Conservation (phyloP, 2,329 filamentous ascomycete species). For the Xylaria hypoxylon region DNA sequence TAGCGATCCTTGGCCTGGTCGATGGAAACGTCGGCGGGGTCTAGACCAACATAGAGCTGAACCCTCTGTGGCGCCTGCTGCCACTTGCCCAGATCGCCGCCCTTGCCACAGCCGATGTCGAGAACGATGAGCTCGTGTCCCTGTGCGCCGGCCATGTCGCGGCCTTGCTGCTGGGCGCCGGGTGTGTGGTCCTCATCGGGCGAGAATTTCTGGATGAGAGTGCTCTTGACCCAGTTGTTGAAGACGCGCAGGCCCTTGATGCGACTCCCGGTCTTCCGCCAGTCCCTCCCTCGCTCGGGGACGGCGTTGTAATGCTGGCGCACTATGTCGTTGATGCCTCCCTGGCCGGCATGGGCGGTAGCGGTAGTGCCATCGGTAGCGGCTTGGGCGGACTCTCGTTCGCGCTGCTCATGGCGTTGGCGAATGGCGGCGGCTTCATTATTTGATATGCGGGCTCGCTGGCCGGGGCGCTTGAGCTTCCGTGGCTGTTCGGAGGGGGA, state of each 20-base stretch:
- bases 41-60: constrained; percentile 92
- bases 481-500: constrained; percentile 63
- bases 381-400: constrained; percentile 55
- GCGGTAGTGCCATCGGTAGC: constrained; percentile 55
- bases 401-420: constrained; percentile 69
- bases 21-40: constrained; percentile 92
- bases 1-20: constrained; percentile 90
- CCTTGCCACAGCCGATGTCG: constrained; percentile 96
- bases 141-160: constrained; percentile 54
- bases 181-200: constrained; percentile 79
- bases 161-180: constrained; percentile 66
- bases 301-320: constrained; percentile 96
- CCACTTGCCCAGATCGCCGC: constrained; percentile 96
- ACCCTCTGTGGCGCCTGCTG: constrained; percentile 91
- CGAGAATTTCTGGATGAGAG: constrained; percentile 95
- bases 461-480: constrained; percentile 76
- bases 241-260: constrained; percentile 95
- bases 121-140: constrained; percentile 80
- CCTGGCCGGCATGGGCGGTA: constrained; percentile 59
- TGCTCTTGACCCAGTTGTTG: constrained; percentile 99
- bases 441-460: constrained; percentile 74
- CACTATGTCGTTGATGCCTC: constrained; percentile 85
- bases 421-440: constrained; percentile 76
- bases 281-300: constrained; percentile 91
- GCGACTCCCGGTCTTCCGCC: constrained; percentile 91